Evolutionary conservation across 306 rosid species (phyloP).

Genomic region (Dicorynia guianensis): DNA sequence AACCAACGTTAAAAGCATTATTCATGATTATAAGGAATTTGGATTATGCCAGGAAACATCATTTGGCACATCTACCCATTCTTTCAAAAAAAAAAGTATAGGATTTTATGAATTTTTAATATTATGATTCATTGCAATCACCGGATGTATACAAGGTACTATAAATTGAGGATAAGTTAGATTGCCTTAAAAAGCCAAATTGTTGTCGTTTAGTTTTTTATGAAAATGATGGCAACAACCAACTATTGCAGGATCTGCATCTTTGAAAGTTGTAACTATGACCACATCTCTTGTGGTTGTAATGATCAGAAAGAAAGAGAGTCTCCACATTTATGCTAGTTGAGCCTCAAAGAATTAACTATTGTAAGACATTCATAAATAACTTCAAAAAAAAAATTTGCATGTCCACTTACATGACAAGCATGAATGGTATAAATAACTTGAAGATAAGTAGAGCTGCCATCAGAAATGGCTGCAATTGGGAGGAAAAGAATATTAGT

Average conservation of each 20-base stretch:
- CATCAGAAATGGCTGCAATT: slow-evolving; percentile 89
- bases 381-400: slow-evolving; percentile 15
- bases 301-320: slow-evolving; percentile 27
- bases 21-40: slow-evolving; percentile 29
- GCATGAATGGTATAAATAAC: slow-evolving; percentile 88
- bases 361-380: slow-evolving; percentile 8
- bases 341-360: slow-evolving; percentile 29
- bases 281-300: slow-evolving; percentile 1
- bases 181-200: slow-evolving; percentile 7
- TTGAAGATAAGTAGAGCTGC: slow-evolving; percentile 89
- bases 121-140: slow-evolving; percentile 27
- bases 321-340: not conserved
- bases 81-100: too few relatives aligned
- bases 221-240: slow-evolving; percentile 14
- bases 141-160: slow-evolving; percentile 11
- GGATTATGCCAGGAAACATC: slow-evolving; percentile 6
- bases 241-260: slow-evolving; percentile 22
- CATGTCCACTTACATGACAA: slow-evolving; percentile 79
- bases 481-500: slow-evolving; percentile 36
- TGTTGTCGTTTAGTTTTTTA: slow-evolving; percentile 1
- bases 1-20: slow-evolving; percentile 23
- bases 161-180: not conserved
- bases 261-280: slow-evolving; percentile 21
- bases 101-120: too few relatives aligned
- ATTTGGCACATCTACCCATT: too few relatives aligned